Conservation (phyloP, 441 rosid genomes). For the Adansonia rubrostipa region DNA sequence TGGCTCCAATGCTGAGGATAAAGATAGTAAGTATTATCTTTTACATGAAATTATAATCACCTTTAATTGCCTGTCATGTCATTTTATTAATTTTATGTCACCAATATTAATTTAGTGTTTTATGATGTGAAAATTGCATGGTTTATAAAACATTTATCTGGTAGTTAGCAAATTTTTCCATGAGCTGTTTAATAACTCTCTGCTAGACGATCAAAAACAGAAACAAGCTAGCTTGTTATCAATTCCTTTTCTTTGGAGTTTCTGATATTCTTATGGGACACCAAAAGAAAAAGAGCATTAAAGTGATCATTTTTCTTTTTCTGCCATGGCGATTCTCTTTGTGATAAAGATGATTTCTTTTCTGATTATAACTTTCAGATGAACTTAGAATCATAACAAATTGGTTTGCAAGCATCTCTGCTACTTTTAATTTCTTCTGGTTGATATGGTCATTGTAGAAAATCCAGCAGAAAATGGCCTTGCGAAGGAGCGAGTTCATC, state of each 20-base stretch:
- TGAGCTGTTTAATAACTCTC: background rate
- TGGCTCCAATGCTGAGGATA: slow-evolving; percentile 48
- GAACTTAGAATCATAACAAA: background rate
- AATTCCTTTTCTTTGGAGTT: background rate
- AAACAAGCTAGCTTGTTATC: background rate
- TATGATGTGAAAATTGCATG: slow-evolving; percentile 12
- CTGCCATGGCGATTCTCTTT: background rate
- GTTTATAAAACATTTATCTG: background rate
- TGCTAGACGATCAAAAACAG: background rate
- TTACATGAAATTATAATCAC: slow-evolving; percentile 6
- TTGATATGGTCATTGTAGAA: slow-evolving; percentile 43
- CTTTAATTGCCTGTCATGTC: background rate
- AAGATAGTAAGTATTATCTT: slow-evolving; percentile 50
- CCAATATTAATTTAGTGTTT: background rate
- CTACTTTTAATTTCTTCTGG: slow-evolving; percentile 22
- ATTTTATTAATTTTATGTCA: slow-evolving; percentile 13
- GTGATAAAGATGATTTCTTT: slow-evolving; percentile 10
- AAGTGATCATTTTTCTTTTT: background rate
- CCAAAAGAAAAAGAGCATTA: background rate
- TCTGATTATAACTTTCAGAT: background rate
- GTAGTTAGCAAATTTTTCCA: background rate
- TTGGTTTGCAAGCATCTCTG: background rate
- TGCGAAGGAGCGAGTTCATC: slow-evolving; percentile 50
- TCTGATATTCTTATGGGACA: slow-evolving; percentile 6
- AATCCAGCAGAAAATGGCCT: slow-evolving; percentile 47